Evolutionary conservation across 176 grass and related monocot genomes (phyloP).

Genomic region (Pontederia paniculata): DNA sequence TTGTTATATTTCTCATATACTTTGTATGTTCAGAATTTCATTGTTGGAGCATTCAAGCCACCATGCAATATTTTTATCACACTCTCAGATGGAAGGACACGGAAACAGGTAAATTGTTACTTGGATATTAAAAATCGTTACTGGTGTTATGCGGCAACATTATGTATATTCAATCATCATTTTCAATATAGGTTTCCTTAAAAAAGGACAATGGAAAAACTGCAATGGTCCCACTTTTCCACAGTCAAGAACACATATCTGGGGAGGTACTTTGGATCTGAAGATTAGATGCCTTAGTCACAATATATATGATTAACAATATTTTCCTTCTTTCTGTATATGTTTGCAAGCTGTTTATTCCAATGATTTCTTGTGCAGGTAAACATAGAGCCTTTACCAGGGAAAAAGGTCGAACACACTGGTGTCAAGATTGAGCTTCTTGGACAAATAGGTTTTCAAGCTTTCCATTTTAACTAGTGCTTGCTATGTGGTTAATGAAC

Average conservation of each 20-base stretch:
- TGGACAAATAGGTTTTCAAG: slow-evolving; percentile 67
- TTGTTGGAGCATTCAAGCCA: slow-evolving; percentile 81
- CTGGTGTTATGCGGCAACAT: slow-evolving; percentile 5
- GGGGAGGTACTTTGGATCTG: slow-evolving; percentile 46
- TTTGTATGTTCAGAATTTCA: slow-evolving; percentile 39
- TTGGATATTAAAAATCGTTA: not conserved
- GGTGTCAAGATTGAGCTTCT: slow-evolving; percentile 85
- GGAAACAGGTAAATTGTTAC: slow-evolving; percentile 48
- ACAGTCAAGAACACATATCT: slow-evolving; percentile 60
- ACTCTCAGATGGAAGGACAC: slow-evolving; percentile 48
- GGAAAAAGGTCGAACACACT: slow-evolving; percentile 77
- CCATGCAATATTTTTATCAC: slow-evolving; percentile 60
- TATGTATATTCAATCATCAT: not conserved
- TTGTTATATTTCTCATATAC: not conserved
- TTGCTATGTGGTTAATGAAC: not conserved
- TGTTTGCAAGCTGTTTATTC: no score
- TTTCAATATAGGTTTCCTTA: slow-evolving; percentile 36
- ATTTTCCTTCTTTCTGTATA: no score
- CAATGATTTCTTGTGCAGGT: slow-evolving; percentile 33
- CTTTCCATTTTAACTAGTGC: not conserved
- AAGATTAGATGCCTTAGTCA: not conserved
- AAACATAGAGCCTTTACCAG: slow-evolving; percentile 59
- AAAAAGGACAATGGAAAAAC: slow-evolving; percentile 76
- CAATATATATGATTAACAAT: not conserved
- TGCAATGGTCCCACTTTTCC: slow-evolving; percentile 59